Conservation (phyloP, 805 yeast species). For the Trichomonascus vanleenenianus region DNA sequence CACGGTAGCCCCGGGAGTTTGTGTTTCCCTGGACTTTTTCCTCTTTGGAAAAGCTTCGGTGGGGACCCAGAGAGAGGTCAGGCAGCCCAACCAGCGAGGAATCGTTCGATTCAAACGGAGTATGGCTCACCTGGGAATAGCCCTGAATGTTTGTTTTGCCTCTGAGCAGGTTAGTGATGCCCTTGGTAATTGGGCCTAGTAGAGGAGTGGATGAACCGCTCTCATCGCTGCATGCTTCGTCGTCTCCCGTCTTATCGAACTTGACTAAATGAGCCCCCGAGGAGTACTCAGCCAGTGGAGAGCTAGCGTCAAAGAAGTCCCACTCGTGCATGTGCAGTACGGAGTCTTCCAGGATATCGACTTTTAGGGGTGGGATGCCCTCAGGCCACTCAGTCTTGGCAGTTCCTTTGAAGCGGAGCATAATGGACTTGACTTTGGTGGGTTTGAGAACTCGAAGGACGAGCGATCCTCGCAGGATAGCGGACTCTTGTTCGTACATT, state of each 20-base stretch:
- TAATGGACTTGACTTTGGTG: slow-evolving; percentile 57
- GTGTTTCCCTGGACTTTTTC: slow-evolving; percentile 20
- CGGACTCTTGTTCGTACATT: slow-evolving; percentile 22
- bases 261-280: slow-evolving; percentile 39
- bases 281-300: slow-evolving; percentile 30
- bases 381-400: slow-evolving; percentile 92
- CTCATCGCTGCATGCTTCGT: slow-evolving; percentile 20
- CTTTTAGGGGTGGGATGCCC: slow-evolving; percentile 88
- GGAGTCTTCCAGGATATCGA: slow-evolving; percentile 54
- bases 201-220: background rate
- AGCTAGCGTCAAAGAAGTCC: slow-evolving; percentile 64
- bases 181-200: slow-evolving; percentile 2
- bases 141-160: no score
- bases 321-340: slow-evolving; percentile 74
- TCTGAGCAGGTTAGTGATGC: slow-evolving; percentile 2
- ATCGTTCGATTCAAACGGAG: no score
- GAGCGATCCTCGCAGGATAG: slow-evolving; percentile 71
- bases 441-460: slow-evolving; percentile 64
- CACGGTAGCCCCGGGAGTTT: slow-evolving; percentile 32
- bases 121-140: no score
- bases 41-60: slow-evolving; percentile 20
- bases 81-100: background rate
- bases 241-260: slow-evolving; percentile 13
- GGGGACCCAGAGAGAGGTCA: slow-evolving; percentile 20
- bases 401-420: slow-evolving; percentile 55